Base-by-base conservation (phyloP, 164 flowering plant species). In the Tinospora cordifolia region DNA sequence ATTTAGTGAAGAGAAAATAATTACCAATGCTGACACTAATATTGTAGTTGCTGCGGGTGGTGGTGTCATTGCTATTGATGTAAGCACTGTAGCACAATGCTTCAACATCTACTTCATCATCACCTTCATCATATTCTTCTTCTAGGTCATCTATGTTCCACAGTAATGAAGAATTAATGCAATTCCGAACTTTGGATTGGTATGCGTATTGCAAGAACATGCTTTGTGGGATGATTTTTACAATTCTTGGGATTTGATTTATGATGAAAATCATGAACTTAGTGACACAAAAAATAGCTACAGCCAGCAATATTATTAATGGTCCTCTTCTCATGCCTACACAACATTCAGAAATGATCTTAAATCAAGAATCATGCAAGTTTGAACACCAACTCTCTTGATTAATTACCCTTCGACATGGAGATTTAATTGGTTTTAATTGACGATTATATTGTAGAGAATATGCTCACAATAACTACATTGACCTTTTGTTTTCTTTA, bases 291-390 rank as follows among this genome's bases (percentile, higher is more conserved):
- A 69, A 60, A 34, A n/a, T n/a, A n/a, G n/a, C n/a, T n/a, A n/a
- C 67, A 30, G 66, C 68, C 41, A 8, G 62, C 36, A 30, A 30
- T 30, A 30, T 1, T 30, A 30, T 30, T 30, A 30, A 30, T 69
- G 82, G 75, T 74, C 40, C 69, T 71, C 24, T 44, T 62, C 60
- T 19, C 8, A 15, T 47, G 54, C 41, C 63, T 57, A 58, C 2
- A 76, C 79, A 76, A 71, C 75, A 71, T 65, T 76, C 71, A 73
- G 72, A 73, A 69, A 70, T 76, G 75, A 58, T 67, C 30, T 27
- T 72, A 24, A 83, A 81, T 73, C 79, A 81, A 66, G 87, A 87
- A 63, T 70, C 80, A 27, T 87, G 85, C 83, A 72, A 83, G 44
- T 78, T 68, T 75, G 85, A 77, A 73, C 36, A 30, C 3, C 36